Evolutionary conservation across 768 basidiomycete species (phyloP).

Genomic region (Astraeus odoratus): DNA sequence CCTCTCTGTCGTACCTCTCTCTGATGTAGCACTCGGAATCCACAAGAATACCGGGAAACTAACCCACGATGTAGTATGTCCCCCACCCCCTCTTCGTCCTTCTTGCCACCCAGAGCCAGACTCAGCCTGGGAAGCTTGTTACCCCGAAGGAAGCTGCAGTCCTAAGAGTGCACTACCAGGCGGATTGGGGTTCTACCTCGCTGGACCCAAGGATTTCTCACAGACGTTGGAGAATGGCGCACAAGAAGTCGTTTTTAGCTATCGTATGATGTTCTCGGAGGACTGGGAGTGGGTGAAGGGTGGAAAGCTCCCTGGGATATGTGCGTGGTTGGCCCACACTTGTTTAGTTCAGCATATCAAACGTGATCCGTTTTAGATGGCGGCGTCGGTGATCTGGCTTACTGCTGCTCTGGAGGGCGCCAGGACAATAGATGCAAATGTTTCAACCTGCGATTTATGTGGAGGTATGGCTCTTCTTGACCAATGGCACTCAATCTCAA

Average conservation of each 20-base stretch:
- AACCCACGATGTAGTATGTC: conserved; percentile 22
- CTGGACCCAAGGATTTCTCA: conserved; percentile 42
- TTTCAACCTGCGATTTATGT: conserved; percentile 69
- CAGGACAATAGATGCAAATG: conserved; percentile 56
- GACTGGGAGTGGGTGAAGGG: conserved; percentile 69
- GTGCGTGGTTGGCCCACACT: conserved; percentile 33
- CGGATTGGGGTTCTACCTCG: conserved; percentile 67
- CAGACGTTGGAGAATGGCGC: conserved; percentile 32
- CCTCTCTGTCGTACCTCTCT: conserved; percentile 26
- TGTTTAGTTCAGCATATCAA: background rate
- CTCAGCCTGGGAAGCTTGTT: conserved; percentile 56
- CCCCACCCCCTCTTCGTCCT: conserved; percentile 12
- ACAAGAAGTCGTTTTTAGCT: conserved; percentile 54
- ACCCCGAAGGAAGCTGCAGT: conserved; percentile 55
- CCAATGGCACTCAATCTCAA: background rate
- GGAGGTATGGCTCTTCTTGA: conserved; percentile 45
- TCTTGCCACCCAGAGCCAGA: conserved; percentile 7
- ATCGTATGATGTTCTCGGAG: conserved; percentile 55
- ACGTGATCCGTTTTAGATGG: conserved; percentile 34
- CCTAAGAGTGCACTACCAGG: conserved; percentile 45
- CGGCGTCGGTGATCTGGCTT: conserved; percentile 49
- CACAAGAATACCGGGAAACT: conserved; percentile 39
- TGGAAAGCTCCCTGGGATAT: conserved; percentile 70
- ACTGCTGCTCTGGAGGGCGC: conserved; percentile 63
- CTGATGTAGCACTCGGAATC: conserved; percentile 42